Conservation (phyloP, 371 early-diverging fungal species). For the Nematocida sp. region DNA sequence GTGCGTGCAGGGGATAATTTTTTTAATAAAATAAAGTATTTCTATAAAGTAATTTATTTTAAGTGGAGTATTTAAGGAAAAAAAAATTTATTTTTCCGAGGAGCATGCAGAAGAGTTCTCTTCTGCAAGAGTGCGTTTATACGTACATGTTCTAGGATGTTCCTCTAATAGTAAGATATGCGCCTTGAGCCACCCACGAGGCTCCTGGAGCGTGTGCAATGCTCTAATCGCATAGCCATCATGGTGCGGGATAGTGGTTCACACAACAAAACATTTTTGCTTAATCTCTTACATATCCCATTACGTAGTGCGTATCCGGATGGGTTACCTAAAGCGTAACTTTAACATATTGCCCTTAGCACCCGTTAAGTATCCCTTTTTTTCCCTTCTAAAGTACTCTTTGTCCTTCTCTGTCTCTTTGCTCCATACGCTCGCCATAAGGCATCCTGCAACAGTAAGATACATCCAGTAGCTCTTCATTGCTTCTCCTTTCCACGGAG, state of each 20-base stretch:
- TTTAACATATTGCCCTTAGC: too few relatives aligned
- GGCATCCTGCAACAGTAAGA: too few relatives aligned
- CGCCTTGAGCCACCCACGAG: constrained; percentile 38
- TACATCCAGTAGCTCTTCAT: too few relatives aligned
- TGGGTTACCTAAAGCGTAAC: too few relatives aligned
- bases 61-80: constrained; percentile 17
- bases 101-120: constrained; percentile 16
- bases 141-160: constrained; percentile 29
- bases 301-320: too few relatives aligned
- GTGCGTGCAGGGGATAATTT: not conserved
- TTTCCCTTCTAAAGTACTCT: too few relatives aligned
- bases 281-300: too few relatives aligned
- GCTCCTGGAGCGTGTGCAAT: constrained; percentile 51
- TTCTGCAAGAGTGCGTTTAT: constrained; percentile 45
- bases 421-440: too few relatives aligned
- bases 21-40: not conserved
- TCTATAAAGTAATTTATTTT: too few relatives aligned
- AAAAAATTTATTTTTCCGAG: constrained; percentile 11
- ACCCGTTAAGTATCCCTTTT: too few relatives aligned
- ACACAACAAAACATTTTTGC: constrained; percentile 43
- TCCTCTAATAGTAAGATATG: not conserved
- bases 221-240: constrained; percentile 55
- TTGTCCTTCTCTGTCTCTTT: too few relatives aligned
- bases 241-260: constrained; percentile 58
- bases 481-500: too few relatives aligned